Evolutionary conservation across 768 basidiomycete genomes (phyloP).

Genomic region (Sarcodon aspratus): DNA sequence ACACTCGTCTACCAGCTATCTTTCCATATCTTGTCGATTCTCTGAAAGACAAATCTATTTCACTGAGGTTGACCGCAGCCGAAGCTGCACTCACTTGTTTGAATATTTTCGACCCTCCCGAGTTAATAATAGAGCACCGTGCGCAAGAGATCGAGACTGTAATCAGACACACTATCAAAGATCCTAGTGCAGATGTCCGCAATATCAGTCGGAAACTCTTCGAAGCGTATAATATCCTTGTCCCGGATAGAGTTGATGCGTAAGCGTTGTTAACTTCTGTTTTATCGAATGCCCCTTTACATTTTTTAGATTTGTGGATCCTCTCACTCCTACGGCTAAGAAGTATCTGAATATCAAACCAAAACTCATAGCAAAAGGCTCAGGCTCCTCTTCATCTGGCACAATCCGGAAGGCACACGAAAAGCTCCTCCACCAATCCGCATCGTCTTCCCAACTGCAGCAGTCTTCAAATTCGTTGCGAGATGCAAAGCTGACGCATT

Average conservation of each 20-base stretch:
- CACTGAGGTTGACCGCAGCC: constrained; percentile 50
- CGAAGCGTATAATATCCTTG: constrained; percentile 59
- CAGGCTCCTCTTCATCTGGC: no score
- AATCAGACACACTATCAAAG: constrained; percentile 55
- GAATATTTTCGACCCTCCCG: constrained; percentile 70
- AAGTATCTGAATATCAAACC: constrained; percentile 56
- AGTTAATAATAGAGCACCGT: constrained; percentile 58
- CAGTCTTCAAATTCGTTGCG: no score
- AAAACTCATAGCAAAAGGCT: background rate
- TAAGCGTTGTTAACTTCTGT: constrained; percentile 19
- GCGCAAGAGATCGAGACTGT: constrained; percentile 59
- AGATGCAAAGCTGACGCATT: no score
- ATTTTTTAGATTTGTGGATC: constrained; percentile 48
- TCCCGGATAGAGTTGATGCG: constrained; percentile 61
- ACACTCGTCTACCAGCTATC: constrained; percentile 55
- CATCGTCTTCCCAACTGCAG: no score
- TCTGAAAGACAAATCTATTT: constrained; percentile 57
- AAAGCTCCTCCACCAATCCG: constrained; percentile 7
- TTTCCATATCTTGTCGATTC: constrained; percentile 48
- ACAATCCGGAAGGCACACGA: no score
- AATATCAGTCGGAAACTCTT: constrained; percentile 61
- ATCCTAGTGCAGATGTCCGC: constrained; percentile 68
- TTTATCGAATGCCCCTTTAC: constrained; percentile 5
- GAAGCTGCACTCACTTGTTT: constrained; percentile 57
- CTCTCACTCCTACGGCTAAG: constrained; percentile 64